Percentiles rank a stretch among this genome's conserved stretches.
These are phyloP conservation scores for Ilyonectria mors-panacis DNA, from an alignment of 2,329 filamentous ascomycete species.

Conservation along the genomic window DNA sequence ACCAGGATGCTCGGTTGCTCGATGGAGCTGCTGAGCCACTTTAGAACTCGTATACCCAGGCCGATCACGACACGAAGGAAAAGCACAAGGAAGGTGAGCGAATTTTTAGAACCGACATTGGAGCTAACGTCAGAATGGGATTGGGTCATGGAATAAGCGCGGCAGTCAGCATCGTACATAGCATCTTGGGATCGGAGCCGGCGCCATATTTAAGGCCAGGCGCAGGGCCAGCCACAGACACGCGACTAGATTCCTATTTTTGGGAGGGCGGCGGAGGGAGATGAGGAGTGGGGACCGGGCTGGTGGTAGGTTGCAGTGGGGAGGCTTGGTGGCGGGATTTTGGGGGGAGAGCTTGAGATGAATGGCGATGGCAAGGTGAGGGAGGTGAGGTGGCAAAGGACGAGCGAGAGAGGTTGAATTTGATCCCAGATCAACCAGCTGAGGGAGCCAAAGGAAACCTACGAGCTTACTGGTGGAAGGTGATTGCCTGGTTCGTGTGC, in stretches of 20 bases:
- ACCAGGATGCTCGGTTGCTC: slow-evolving; percentile 11
- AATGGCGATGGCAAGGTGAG: neutral
- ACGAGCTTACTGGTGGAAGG: neutral
- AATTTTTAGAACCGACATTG: neutral
- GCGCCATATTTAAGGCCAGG: slow-evolving; percentile 23
- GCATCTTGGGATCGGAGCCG: neutral
- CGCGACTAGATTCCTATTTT: slow-evolving; percentile 47
- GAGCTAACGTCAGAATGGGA: neutral
- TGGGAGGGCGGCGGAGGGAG: slow-evolving; percentile 30
- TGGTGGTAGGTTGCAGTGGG: neutral
- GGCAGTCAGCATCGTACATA: neutral
- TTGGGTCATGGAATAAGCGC: neutral
- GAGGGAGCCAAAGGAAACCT: neutral
- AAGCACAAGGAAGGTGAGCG: neutral
- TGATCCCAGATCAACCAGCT: neutral
- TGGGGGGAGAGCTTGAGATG: neutral
- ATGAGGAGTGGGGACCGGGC: slow-evolving; percentile 31
- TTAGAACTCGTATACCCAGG: neutral
- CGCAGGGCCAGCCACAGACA: slow-evolving; percentile 27
- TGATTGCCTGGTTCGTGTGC: neutral
- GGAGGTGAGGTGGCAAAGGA: neutral
- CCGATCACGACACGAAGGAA: neutral
- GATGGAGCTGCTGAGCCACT: slow-evolving; percentile 19
- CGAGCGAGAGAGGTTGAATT: neutral
- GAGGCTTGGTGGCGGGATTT: neutral